Conservation (phyloP, 116 monocot species). For the Dioscorea cayenensis region DNA sequence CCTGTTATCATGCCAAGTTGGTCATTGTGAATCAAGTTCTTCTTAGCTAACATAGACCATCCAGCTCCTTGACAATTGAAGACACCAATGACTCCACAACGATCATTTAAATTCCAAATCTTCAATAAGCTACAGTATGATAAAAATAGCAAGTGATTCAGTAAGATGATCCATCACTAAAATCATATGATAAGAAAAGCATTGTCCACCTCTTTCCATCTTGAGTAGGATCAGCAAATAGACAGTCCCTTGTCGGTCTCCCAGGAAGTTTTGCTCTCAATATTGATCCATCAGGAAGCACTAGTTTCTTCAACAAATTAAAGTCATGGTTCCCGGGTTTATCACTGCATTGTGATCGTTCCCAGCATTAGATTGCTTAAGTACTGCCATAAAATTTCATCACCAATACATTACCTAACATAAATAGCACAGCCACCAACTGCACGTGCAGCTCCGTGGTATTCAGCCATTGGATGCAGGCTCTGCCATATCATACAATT, state of each 20-base stretch:
- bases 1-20: constrained; percentile 49
- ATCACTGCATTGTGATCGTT: neutral
- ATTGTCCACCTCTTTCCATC: neutral
- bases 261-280: neutral
- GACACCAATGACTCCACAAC: constrained; percentile 55
- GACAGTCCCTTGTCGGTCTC: neutral
- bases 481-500: neutral
- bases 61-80: constrained; percentile 82
- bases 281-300: neutral
- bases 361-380: neutral
- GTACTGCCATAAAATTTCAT: neutral
- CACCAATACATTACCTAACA: constrained; percentile 42
- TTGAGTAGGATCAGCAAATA: neutral
- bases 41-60: constrained; percentile 63
- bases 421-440: constrained; percentile 71
- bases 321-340: neutral
- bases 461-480: constrained; percentile 71
- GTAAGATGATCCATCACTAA: neutral
- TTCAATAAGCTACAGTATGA: constrained; percentile 21
- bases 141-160: neutral
- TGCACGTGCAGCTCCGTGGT: constrained; percentile 66
- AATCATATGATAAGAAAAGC: neutral
- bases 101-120: constrained; percentile 70
- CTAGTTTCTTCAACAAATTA: neutral
- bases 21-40: constrained; percentile 53